Conservation (phyloP, 1,139 yeast species). For the Cylindricascospora bacillispora region DNA sequence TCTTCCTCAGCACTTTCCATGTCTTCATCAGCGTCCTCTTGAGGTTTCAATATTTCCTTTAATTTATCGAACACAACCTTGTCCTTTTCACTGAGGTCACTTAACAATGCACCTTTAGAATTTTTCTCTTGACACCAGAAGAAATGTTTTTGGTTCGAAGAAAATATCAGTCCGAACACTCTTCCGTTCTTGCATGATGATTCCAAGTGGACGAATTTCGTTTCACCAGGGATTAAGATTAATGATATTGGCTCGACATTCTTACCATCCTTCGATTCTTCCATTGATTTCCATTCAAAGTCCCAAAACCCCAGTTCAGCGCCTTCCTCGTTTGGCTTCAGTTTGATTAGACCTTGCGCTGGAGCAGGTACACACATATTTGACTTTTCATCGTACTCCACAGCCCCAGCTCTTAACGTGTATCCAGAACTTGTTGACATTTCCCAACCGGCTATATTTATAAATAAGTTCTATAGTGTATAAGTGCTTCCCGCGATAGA, state of each 20-base stretch:
- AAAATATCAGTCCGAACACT: conserved; percentile 71
- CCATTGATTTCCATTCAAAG: conserved; percentile 50
- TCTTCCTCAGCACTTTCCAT: too few relatives aligned
- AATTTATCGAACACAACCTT: conserved; percentile 39
- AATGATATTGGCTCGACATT: conserved; percentile 49
- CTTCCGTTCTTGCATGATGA: conserved; percentile 78
- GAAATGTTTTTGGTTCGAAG: conserved; percentile 73
- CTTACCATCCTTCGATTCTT: conserved; percentile 25
- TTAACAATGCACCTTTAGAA: conserved; percentile 38
- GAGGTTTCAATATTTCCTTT: conserved; percentile 38
- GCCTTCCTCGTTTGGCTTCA: conserved; percentile 39
- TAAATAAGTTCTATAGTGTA: neutral
- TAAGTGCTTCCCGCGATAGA: neutral
- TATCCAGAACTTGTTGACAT: neutral
- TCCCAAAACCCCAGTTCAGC: conserved; percentile 38
- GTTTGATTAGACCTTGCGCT: conserved; percentile 59
- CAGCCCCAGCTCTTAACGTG: conserved; percentile 75
- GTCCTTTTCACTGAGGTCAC: conserved; percentile 54
- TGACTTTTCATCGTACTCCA: conserved; percentile 56
- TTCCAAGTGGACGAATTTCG: conserved; percentile 61
- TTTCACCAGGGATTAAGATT: conserved; percentile 86
- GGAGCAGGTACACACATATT: conserved; percentile 65
- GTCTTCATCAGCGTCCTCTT: conserved; percentile 28
- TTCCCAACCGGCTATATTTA: neutral
- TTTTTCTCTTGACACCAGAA: conserved; percentile 91